Percentiles rank a stretch among this genome's conserved stretches.
Conservation (phyloP, 2,329 filamentous ascomycete genomes). For the Aspergillus ustus region DNA sequence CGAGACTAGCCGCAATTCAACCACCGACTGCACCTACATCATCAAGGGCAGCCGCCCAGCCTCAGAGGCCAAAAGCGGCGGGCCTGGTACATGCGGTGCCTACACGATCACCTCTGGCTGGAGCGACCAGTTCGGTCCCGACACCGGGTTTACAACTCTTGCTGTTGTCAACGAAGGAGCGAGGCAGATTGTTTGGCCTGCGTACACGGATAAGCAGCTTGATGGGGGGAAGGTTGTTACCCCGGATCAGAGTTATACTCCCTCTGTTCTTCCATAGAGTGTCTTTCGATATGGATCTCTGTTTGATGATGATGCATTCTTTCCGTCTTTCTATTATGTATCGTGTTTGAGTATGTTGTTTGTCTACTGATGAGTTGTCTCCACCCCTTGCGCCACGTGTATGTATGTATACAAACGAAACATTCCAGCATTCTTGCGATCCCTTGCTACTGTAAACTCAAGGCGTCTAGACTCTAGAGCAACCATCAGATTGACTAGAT, state of each 20-base stretch:
- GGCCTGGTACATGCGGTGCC: background rate
- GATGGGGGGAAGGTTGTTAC: background rate
- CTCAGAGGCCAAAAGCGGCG: conserved; percentile 7
- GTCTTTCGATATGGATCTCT: no score
- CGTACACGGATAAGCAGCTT: conserved; percentile 7
- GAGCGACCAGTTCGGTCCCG: conserved; percentile 8
- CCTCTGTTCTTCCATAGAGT: background rate
- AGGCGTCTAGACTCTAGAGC: no score
- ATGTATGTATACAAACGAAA: no score
- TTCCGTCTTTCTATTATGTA: no score
- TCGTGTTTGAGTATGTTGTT: no score
- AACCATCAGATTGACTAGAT: no score
- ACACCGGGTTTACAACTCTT: conserved; percentile 1
- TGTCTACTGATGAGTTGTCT: no score
- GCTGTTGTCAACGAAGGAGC: background rate
- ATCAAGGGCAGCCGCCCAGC: background rate
- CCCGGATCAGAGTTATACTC: conserved; percentile 4
- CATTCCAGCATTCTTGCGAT: no score
- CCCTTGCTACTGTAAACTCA: no score
- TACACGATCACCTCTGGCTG: conserved; percentile 11
- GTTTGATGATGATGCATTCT: no score
- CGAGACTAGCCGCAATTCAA: background rate
- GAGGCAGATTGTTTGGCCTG: conserved; percentile 8
- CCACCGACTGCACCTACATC: conserved; percentile 4
- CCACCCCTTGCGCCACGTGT: no score